phyloP scores from a whole-genome alignment of 345 rosid species.

The Gossypium bickii region DNA sequence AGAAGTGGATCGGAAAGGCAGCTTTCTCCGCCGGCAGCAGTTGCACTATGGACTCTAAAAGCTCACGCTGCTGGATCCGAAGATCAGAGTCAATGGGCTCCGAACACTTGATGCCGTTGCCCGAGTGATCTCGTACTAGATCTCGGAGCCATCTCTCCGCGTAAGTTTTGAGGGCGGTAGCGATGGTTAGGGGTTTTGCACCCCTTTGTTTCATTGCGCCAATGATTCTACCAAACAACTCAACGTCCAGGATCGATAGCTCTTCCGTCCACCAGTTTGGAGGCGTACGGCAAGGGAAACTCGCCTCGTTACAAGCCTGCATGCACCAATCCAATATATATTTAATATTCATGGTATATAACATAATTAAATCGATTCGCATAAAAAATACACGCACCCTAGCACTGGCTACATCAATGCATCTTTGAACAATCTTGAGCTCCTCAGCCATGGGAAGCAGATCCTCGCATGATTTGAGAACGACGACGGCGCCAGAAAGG shows the following conservation, averaged over 20 bases:
- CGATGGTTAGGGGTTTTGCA: slow-evolving; percentile 51
- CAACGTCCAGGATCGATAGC: slow-evolving; percentile 62
- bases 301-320: slow-evolving; percentile 75
- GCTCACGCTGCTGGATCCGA: slow-evolving; percentile 46
- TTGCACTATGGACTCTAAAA: slow-evolving; percentile 61
- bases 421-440: slow-evolving; percentile 61
- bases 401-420: slow-evolving; percentile 52
- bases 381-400: slow-evolving; percentile 38
- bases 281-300: slow-evolving; percentile 78
- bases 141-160: slow-evolving; percentile 78
- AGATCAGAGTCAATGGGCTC: slow-evolving; percentile 32
- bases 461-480: slow-evolving; percentile 74
- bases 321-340: not conserved
- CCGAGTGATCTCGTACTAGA: slow-evolving; percentile 80
- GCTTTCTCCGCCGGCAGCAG: slow-evolving; percentile 73
- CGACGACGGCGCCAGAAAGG: slow-evolving; percentile 81
- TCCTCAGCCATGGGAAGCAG: slow-evolving; percentile 78
- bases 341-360: not conserved
- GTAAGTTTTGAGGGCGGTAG: slow-evolving; percentile 62
- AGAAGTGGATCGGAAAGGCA: slow-evolving; percentile 67
- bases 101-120: slow-evolving; percentile 40
- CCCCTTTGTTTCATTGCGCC: slow-evolving; percentile 65
- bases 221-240: slow-evolving; percentile 47
- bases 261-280: slow-evolving; percentile 98
- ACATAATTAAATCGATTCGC: not conserved